Conservation (phyloP, 225 moss, liverwort and hornwort genomes). For the Physcomitrium patens region DNA sequence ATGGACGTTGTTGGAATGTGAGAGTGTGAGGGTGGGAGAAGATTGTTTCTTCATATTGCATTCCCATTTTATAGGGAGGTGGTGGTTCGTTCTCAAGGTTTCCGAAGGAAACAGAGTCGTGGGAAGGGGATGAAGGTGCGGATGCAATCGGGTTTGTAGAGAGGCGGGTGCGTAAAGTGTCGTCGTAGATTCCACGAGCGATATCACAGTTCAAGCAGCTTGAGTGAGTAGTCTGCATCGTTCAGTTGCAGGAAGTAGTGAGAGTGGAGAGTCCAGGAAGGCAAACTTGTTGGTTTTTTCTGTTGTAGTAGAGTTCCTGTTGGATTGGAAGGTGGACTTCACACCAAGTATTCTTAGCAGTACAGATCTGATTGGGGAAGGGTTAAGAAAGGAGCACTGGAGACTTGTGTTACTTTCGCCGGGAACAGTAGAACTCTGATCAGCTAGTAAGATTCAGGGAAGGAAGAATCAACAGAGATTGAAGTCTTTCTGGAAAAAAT, state of each 20-base stretch:
- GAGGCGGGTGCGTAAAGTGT: constrained; percentile 26
- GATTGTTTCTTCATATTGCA: background rate
- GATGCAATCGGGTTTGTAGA: constrained; percentile 29
- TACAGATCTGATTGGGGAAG: constrained; percentile 30
- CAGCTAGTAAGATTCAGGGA: constrained; percentile 34
- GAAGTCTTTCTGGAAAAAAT: constrained; percentile 87
- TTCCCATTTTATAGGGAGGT: background rate
- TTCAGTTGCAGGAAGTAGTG: background rate
- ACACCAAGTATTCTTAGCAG: background rate
- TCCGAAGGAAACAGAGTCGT: background rate
- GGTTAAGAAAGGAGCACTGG: constrained; percentile 9
- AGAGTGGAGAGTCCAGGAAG: constrained; percentile 14
- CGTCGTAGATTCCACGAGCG: constrained; percentile 43
- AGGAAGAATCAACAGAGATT: constrained; percentile 55
- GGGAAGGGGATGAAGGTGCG: constrained; percentile 50
- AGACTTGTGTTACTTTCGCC: background rate
- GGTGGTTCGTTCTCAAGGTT: background rate
- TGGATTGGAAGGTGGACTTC: constrained; percentile 18
- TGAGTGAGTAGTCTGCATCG: constrained; percentile 18
- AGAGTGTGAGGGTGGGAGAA: background rate
- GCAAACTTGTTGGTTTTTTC: constrained; percentile 12
- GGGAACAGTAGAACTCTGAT: background rate
- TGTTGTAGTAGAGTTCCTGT: constrained; percentile 27
- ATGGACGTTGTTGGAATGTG: background rate
- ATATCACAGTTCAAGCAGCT: constrained; percentile 44